phyloP scores from a whole-genome alignment of 2,329 filamentous ascomycete species.

The Pseudocercospora vitis region DNA sequence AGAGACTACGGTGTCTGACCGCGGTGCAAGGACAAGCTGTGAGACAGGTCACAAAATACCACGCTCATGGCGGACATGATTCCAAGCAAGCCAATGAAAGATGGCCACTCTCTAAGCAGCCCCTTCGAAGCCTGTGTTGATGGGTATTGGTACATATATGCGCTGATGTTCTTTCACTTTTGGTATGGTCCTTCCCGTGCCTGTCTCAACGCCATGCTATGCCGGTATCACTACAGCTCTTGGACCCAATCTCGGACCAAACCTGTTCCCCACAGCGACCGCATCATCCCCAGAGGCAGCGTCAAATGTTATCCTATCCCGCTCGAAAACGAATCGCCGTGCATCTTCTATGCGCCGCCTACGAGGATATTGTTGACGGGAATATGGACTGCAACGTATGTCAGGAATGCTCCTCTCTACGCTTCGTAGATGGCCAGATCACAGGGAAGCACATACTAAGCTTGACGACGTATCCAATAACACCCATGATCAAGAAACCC shows the following conservation, averaged over 20 bases:
- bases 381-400: conserved; percentile 57
- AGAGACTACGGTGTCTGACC: too few species aligned
- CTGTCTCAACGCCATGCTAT: conserved; percentile 22
- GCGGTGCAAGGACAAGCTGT: too few species aligned
- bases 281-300: not conserved
- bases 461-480: conserved; percentile 70
- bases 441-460: conserved; percentile 53
- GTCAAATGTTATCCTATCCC: not conserved
- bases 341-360: conserved; percentile 56
- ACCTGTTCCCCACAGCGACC: not conserved
- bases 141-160: conserved; percentile 3
- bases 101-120: not conserved
- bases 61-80: too few species aligned
- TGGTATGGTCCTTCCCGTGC: not conserved
- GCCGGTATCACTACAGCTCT: conserved; percentile 6
- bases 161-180: conserved; percentile 1
- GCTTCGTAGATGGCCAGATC: too few species aligned
- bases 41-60: too few species aligned
- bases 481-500: conserved; percentile 69
- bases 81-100: not conserved
- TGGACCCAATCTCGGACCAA: not conserved
- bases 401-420: not conserved
- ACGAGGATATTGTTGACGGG: conserved; percentile 71
- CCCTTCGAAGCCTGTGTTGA: conserved; percentile 5
- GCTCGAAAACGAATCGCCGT: conserved; percentile 2